Evolutionary conservation across 2,329 filamentous ascomycete species (phyloP), one percentile per base, ranked within the genome.

Genomic region (Fusarium odoratissimum): DNA sequence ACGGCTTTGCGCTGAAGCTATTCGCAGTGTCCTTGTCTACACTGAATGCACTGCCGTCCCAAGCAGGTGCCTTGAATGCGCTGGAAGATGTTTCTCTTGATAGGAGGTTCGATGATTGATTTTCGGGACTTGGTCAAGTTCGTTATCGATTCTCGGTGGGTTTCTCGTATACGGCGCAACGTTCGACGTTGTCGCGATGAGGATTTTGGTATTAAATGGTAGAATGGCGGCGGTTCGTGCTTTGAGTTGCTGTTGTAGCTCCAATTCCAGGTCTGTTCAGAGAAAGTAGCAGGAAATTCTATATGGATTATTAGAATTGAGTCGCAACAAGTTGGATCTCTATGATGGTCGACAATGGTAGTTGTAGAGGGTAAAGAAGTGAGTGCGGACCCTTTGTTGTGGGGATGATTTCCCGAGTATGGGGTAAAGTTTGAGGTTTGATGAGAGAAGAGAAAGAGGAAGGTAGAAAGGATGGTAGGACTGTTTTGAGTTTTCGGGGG

Each of bases 381-480:
- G 63, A 61, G 60, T 64, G 72, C 72, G 71, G 75, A 71, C 56
- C 74, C 71, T 42, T 31, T 46, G 55, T 31, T 75, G 76, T 78
- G 76, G 76, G 67, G 76, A 74, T 62, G 35, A 46, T 37, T n/a
- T 62, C 64, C 55, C 52, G 64, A 77, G 67, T 78, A 78, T 78
- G 76, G 76, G 76, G 76, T 78, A 76, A 57, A 67, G 64, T 30
- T 49, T 64, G 64, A 65, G 42, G 60, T 56, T 59, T 51, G 45
- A 60, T 51, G 62, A 73, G 46, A 64, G 28, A 42, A 64, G 60
- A 64, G 54, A 19, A 57, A 54, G 65, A 61, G 46, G 63, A 51
- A 64, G 48, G 48, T 56, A 56, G 25, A 41, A 59, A 48, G 30
- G 44, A 46, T 41, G 44, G 51, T 38, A 31, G 58, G 59, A 60